A percentile compares a stretch with the other conserved stretches of the same genome.
Evolutionary conservation across 2,329 filamentous ascomycete genomes (phyloP).

Genomic region (Capronia epimyces): DNA sequence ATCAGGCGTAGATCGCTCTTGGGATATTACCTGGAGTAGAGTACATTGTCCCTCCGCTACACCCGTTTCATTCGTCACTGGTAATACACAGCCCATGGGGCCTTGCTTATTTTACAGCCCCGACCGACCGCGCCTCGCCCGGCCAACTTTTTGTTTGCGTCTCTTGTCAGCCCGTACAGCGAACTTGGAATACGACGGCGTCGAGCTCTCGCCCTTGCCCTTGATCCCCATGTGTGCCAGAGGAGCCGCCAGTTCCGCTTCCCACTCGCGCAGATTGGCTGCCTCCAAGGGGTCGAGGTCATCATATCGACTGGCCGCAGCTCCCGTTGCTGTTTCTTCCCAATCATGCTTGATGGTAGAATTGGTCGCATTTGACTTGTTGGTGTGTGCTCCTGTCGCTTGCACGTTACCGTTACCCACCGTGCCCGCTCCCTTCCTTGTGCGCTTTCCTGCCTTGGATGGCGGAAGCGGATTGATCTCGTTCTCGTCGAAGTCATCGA

Average conservation of each 20-base stretch:
- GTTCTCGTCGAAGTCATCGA: slow-evolving; percentile 16
- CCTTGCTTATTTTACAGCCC: not conserved
- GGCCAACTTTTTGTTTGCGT: not conserved
- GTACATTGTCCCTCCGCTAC: no score
- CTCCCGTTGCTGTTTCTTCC: no score
- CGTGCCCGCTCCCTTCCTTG: not conserved
- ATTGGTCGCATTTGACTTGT: not conserved
- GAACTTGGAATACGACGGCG: not conserved
- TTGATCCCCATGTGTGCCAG: not conserved
- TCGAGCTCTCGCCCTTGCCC: not conserved
- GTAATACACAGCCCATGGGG: no score
- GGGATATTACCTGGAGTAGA: no score
- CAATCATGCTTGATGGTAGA: not conserved
- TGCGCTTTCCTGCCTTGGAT: not conserved
- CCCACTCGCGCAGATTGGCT: not conserved
- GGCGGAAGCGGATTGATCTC: slow-evolving; percentile 11
- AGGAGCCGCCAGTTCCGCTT: not conserved
- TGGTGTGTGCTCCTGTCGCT: not conserved
- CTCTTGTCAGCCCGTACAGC: not conserved
- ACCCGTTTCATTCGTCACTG: not conserved
- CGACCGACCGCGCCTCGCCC: not conserved
- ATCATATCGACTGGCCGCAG: not conserved
- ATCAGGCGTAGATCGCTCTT: no score
- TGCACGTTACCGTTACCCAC: not conserved
- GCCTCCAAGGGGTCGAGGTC: not conserved